Percentiles rank a stretch among this genome's conserved stretches.
These are phyloP conservation scores for Conoideocrella luteorostrata DNA, from an alignment of 2,329 filamentous ascomycete species.

Conservation along the genomic window DNA sequence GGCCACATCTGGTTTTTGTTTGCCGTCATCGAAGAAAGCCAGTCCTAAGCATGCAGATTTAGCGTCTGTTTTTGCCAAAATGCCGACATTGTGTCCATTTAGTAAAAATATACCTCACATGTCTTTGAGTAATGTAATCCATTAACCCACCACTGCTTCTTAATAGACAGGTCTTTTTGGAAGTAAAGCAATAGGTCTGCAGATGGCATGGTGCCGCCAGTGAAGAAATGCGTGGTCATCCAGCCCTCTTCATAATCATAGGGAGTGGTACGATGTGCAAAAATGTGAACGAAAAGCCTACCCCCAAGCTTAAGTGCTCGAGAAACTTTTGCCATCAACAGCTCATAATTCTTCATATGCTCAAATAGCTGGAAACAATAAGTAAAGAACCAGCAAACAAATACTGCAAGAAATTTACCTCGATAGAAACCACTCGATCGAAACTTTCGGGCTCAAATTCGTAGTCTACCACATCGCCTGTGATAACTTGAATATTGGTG, in stretches of 20 bases:
- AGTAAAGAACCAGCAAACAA: neutral
- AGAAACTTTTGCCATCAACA: slow-evolving; percentile 57
- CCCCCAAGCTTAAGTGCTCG: slow-evolving; percentile 54
- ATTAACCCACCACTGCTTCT: slow-evolving; percentile 65
- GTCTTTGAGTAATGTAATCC: slow-evolving; percentile 63
- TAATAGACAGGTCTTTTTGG: slow-evolving; percentile 53
- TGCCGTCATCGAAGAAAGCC: slow-evolving; percentile 53
- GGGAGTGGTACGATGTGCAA: slow-evolving; percentile 56
- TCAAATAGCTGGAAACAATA: slow-evolving; percentile 52
- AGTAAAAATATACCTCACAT: slow-evolving; percentile 47
- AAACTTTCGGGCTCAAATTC: slow-evolving; percentile 53
- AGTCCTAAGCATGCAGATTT: slow-evolving; percentile 36
- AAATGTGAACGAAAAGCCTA: slow-evolving; percentile 65
- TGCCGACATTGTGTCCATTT: no score
- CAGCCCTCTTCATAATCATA: slow-evolving; percentile 67
- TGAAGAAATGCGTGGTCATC: slow-evolving; percentile 72
- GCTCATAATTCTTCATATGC: slow-evolving; percentile 71
- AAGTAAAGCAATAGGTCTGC: slow-evolving; percentile 62
- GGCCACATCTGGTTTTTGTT: slow-evolving; percentile 58
- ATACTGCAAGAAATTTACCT: slow-evolving; percentile 23
- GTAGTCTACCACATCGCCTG: slow-evolving; percentile 60
- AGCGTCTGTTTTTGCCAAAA: neutral
- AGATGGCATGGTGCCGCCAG: slow-evolving; percentile 65
- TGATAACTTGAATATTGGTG: slow-evolving; percentile 56
- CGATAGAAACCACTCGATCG: slow-evolving; percentile 62